phyloP scores from a whole-genome alignment of 352 stramenopile species.

The Pythium myriotylum region DNA sequence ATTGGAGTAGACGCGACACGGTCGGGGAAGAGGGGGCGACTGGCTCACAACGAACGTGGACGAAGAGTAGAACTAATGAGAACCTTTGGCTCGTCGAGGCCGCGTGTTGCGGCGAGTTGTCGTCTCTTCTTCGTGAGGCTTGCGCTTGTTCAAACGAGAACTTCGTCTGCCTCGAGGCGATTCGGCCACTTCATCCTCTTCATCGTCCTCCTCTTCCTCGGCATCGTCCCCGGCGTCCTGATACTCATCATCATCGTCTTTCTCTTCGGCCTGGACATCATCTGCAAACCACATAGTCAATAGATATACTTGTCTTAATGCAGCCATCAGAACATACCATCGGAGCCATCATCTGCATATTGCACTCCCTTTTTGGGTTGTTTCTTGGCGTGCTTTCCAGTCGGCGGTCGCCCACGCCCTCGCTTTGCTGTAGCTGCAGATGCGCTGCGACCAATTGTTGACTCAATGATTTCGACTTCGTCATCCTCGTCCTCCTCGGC shows the following conservation, averaged over 20 bases:
- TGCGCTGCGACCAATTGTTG: background rate
- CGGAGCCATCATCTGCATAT: background rate
- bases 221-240: constrained; percentile 17
- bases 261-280: constrained; percentile 19
- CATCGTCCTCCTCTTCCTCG: constrained; percentile 23
- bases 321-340: background rate
- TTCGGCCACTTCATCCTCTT: constrained; percentile 22
- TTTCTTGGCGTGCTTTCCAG: constrained; percentile 30
- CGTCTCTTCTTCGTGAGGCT: constrained; percentile 18
- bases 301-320: background rate
- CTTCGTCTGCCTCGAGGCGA: constrained; percentile 27
- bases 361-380: constrained; percentile 7
- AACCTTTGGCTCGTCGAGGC: constrained; percentile 32
- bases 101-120: constrained; percentile 21
- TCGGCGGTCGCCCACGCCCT: constrained; percentile 20
- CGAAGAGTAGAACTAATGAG: constrained; percentile 25
- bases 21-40: constrained; percentile 1
- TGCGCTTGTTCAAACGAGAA: constrained; percentile 23
- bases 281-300: constrained; percentile 4
- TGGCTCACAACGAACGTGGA: background rate
- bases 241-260: constrained; percentile 25
- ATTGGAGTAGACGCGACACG: constrained; percentile 1
- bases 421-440: constrained; percentile 10
- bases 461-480: constrained; percentile 32
- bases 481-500: constrained; percentile 26